These are phyloP conservation scores for Thalia dealbata DNA, from an alignment of 176 grass and related monocot genomes.

Conservation along the genomic window DNA sequence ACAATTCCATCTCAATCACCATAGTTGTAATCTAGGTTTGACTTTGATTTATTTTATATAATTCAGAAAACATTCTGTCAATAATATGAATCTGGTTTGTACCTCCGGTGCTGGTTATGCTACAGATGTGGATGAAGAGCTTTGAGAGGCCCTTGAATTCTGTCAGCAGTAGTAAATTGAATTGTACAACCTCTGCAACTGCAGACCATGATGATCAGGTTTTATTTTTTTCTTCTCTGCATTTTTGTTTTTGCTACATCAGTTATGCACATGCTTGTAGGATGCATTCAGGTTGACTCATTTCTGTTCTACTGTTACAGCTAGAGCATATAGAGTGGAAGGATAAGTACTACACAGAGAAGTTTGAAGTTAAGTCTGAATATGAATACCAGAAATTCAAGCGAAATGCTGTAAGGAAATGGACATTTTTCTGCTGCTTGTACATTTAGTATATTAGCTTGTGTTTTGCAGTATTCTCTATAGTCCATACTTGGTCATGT, in stretches of 20 bases:
- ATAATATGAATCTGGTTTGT: not conserved
- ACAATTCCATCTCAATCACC: not conserved
- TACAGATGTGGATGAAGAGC: slow-evolving; percentile 14
- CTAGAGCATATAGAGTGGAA: slow-evolving; percentile 16
- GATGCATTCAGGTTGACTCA: not conserved
- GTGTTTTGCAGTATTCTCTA: not conserved
- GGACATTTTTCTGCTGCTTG: not conserved
- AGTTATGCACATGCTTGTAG: not conserved
- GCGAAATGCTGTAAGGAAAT: slow-evolving; percentile 8
- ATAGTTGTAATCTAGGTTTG: not conserved
- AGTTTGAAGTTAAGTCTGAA: slow-evolving; percentile 21
- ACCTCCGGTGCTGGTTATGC: not conserved
- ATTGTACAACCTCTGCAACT: not conserved
- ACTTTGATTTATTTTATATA: not conserved
- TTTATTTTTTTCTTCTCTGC: not conserved
- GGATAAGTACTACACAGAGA: slow-evolving; percentile 18
- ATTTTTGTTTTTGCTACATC: not conserved
- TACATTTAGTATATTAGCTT: not conserved
- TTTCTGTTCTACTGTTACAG: slow-evolving; percentile 3
- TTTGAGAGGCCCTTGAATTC: slow-evolving; percentile 3
- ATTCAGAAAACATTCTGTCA: not conserved
- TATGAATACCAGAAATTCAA: slow-evolving; percentile 8
- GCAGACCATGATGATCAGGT: slow-evolving; percentile 1
- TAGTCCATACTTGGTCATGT: not conserved
- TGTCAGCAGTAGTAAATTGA: not conserved